Evolutionary conservation across 352 stramenopile species (phyloP), one percentile per base, ranked within the genome.

Genomic region (Globisporangium cederbergense): DNA sequence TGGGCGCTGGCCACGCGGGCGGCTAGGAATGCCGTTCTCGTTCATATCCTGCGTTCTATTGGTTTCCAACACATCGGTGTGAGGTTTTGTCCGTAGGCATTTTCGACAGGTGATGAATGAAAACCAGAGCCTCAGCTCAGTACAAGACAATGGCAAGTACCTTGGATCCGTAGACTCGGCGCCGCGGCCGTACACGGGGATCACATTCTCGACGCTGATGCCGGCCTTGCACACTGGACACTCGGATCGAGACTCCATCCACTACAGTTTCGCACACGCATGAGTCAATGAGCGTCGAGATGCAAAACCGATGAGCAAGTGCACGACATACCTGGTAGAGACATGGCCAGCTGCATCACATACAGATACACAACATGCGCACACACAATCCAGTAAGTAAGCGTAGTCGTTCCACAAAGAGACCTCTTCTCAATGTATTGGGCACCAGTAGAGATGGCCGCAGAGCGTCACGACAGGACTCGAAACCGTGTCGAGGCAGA

Each of bases 161-260:
- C 83, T 67, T 38, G 89, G 84, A 67, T 97, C 89, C 8, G 81
- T 70, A 22, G 80, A 66, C 40, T 93, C 81, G n/a, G 79, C 66
- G 18, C 86, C 86, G 58, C 89, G 74, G 32, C 84, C 82, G 70
- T 96, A 97, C 5, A 97, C 82, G 0, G 90, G 90, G 53, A 97
- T 91, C 22, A 97, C 86, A 58, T 97, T 97, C 34, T 94, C 88
- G 50, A 89, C 79, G 36, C 81, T 95, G 34, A 97, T 89, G 50
- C 89, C 89, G 36, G 90, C 90, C 67, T 97, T 97, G 79, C 90
- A 97, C 61, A 97, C 89, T 8, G 90, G 90, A 47, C 90, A 97
- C 66, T 96, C 86, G 36, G 78, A 85, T 59, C 92, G 89, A 30
- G 79, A 79, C 61, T 75, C 71, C 76, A 93, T 90, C 84, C 84